These are phyloP conservation scores for Kockiozyma suomiensis DNA, from an alignment of 805 yeast species.

Conservation along the genomic window DNA sequence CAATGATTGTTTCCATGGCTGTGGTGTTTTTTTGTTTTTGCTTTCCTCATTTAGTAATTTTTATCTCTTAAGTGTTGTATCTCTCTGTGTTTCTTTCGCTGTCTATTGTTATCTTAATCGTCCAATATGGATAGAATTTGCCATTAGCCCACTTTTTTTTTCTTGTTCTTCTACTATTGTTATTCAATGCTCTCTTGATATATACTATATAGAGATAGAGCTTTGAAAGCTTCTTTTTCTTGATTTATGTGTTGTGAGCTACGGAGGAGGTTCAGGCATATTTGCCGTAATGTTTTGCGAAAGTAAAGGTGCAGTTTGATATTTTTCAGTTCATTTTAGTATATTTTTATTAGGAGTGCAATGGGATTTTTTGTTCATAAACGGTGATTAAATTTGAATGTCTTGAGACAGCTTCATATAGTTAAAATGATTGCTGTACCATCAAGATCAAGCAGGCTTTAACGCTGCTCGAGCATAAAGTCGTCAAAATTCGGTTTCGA, in stretches of 20 bases:
- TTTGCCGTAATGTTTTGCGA: background rate
- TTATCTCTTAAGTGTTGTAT: background rate
- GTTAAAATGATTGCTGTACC: background rate
- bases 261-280: background rate
- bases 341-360: constrained; percentile 10
- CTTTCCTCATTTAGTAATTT: constrained; percentile 3
- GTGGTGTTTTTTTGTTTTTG: constrained; percentile 17
- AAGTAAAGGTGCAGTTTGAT: background rate
- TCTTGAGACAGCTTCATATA: background rate
- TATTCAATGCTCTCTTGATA: background rate
- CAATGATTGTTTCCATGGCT: constrained; percentile 14
- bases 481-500: background rate
- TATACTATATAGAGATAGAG: background rate
- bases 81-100: background rate
- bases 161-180: background rate
- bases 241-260: no score
- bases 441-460: no score
- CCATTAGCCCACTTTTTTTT: background rate
- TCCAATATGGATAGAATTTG: background rate
- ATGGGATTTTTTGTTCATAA: constrained; percentile 1
- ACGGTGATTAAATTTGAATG: background rate
- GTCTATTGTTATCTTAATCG: background rate
- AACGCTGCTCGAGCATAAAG: no score
- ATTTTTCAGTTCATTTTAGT: background rate
- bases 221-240: background rate